Evolutionary conservation across 2,329 filamentous ascomycete genomes (phyloP).

Genomic region (Xylaria sp.): DNA sequence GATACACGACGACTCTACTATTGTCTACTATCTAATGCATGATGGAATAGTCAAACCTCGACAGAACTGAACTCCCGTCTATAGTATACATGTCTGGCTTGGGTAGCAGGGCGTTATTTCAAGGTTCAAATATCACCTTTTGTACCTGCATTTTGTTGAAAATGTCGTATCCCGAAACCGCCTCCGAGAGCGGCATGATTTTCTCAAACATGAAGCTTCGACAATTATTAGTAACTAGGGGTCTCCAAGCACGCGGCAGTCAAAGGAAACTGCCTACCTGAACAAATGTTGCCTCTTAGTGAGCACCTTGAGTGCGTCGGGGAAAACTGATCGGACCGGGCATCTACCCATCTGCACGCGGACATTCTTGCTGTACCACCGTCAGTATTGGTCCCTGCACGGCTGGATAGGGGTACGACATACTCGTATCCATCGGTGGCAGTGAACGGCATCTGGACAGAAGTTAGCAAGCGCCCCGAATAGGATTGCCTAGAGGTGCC

Average conservation of each 20-base stretch:
- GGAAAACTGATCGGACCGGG: constrained; percentile 73
- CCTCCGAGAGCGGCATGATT: constrained; percentile 71
- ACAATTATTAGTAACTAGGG: constrained; percentile 21
- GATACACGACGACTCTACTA: constrained; percentile 78
- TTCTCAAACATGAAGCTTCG: constrained; percentile 75
- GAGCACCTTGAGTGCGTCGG: constrained; percentile 67
- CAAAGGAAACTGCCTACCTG: constrained; percentile 56
- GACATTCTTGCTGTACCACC: constrained; percentile 66
- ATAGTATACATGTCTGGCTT: not conserved
- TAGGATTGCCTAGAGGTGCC: not conserved
- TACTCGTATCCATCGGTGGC: constrained; percentile 67
- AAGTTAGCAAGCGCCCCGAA: constrained; percentile 31
- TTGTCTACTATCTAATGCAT: constrained; percentile 84
- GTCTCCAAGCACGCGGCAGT: not conserved
- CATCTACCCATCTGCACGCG: constrained; percentile 78
- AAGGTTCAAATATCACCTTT: constrained; percentile 72
- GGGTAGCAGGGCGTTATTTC: constrained; percentile 17
- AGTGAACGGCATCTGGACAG: constrained; percentile 66
- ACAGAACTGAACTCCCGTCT: constrained; percentile 65
- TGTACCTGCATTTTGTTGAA: constrained; percentile 76
- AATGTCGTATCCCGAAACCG: constrained; percentile 70
- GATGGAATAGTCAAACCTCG: constrained; percentile 87
- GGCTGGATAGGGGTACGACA: constrained; percentile 28
- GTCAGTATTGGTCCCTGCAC: constrained; percentile 31
- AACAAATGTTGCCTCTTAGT: constrained; percentile 70